phyloP scores from a whole-genome alignment of 768 basidiomycete species.

The Lenzites betulinus region DNA sequence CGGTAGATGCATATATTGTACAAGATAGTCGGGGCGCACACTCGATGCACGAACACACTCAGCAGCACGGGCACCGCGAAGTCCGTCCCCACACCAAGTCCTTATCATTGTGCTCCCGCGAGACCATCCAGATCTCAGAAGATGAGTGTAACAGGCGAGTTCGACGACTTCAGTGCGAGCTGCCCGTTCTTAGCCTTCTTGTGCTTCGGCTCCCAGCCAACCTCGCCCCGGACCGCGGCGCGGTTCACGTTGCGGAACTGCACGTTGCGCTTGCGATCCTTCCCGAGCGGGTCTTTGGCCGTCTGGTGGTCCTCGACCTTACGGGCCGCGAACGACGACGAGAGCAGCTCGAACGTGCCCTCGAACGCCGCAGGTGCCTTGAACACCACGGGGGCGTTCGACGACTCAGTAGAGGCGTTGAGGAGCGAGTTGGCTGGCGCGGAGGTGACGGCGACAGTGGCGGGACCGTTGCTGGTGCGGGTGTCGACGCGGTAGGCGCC shows the following conservation, averaged over 20 bases:
- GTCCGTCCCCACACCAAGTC: not conserved
- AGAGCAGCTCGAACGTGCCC: slow-evolving; percentile 39
- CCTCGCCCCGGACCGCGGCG: slow-evolving; percentile 12
- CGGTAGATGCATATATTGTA: no score
- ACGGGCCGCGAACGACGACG: slow-evolving; percentile 26
- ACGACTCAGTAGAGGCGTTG: slow-evolving; percentile 30
- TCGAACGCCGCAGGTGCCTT: slow-evolving; percentile 43
- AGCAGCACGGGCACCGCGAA: no score
- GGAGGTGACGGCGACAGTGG: slow-evolving; percentile 33
- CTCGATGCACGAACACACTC: no score
- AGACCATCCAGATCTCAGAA: not conserved
- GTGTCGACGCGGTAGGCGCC: slow-evolving; percentile 37
- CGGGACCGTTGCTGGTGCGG: slow-evolving; percentile 36
- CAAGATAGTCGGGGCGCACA: no score
- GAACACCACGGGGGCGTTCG: slow-evolving; percentile 36
- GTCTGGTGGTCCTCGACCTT: slow-evolving; percentile 22
- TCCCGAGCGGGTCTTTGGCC: slow-evolving; percentile 39
- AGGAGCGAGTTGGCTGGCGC: slow-evolving; percentile 40
- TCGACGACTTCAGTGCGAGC: slow-evolving; percentile 6
- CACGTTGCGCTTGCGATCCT: slow-evolving; percentile 36
- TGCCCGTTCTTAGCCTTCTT: slow-evolving; percentile 12
- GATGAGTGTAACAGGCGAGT: not conserved
- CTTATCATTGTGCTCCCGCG: not conserved
- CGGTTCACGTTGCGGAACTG: slow-evolving; percentile 6
- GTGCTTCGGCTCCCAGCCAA: slow-evolving; percentile 9